Evolutionary conservation across 129 eudicot species (phyloP), one percentile per base, ranked within the genome.

Genomic region (Centaurea solstitialis): DNA sequence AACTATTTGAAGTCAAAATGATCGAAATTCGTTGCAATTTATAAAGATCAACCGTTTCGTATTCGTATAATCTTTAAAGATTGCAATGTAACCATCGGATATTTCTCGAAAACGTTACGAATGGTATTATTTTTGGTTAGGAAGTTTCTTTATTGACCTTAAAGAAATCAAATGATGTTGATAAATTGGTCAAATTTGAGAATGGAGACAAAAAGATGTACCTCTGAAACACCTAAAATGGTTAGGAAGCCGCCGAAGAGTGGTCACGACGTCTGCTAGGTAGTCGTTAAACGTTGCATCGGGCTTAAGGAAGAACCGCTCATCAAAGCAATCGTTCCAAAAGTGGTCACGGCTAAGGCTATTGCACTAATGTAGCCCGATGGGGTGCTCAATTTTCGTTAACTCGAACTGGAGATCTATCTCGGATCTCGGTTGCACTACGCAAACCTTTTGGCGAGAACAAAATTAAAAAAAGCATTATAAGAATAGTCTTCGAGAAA

Each of bases 241-340:
- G 95, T 80, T 74, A 96, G 86, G 88, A 96, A 96, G 37, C 99
- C 99, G 41, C 93, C 90, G 41, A 93, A 96, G 11, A 96, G 95
- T 53, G 99, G 99, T n/a, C 15, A 90, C 90, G 73, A 96, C 99
- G 73, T 96, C 38, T 65, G 87, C 78, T 47, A 96, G 38, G 83
- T 93, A 96, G 83, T 93, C 98, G 79, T 93, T 84, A 80, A 91
- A 84, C 7, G 98, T 91, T 2, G 99, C 98, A 84, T 88, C 84
- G 11, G 99, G 99, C 76, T 93, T 96, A 57, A 96, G 81, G 87
- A 96, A 96, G 87, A 96, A 96, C 98, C 99, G 76, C 99, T 96
- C 77, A 88, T 93, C 68, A 93, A 77, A 79, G 99, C 97, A 77
- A 93, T 86, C 4, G 99, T 96, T 40, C 98, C 99, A 23, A 96